Percentiles rank a stretch among this genome's conserved stretches.
Evolutionary conservation across 2,329 filamentous ascomycete genomes (phyloP).

Genomic region (Hypoxylon sp.): DNA sequence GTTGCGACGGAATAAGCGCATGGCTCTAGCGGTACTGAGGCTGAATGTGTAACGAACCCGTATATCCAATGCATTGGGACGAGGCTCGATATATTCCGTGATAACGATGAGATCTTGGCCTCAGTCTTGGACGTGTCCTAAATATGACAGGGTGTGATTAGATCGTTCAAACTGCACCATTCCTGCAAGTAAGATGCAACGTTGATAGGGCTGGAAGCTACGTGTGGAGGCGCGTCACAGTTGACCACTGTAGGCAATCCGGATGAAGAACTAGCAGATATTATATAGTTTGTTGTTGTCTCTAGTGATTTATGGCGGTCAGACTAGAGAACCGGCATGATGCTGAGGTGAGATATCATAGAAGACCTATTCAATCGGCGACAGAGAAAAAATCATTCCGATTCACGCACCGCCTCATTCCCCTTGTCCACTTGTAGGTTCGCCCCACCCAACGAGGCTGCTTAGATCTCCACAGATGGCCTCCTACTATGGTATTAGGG

Average conservation of each 20-base stretch:
- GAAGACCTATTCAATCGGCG: slow-evolving; percentile 20
- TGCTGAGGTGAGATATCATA: slow-evolving; percentile 33
- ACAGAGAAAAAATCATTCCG: slow-evolving; percentile 10
- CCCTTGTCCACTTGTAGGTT: slow-evolving; percentile 13
- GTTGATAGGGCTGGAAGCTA: slow-evolving; percentile 24
- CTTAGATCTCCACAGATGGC: slow-evolving; percentile 31
- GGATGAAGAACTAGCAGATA: neutral
- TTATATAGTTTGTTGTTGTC: slow-evolving; percentile 13
- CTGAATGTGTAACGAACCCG: neutral
- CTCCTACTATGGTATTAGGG: too few species aligned
- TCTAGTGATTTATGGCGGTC: neutral
- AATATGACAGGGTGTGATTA: slow-evolving; percentile 1
- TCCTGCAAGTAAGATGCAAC: slow-evolving; percentile 25
- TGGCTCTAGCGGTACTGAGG: neutral
- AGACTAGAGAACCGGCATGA: slow-evolving; percentile 4
- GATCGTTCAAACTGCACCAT: neutral
- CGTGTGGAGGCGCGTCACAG: neutral
- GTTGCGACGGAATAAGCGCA: neutral
- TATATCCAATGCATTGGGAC: neutral
- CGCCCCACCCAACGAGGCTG: slow-evolving; percentile 38
- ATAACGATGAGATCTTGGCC: neutral
- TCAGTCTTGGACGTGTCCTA: neutral
- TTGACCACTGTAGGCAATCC: neutral
- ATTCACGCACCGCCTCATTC: slow-evolving; percentile 39
- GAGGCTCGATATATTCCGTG: neutral